Percentiles rank a stretch among this genome's conserved stretches.
Evolutionary conservation across 1,139 yeast genomes (phyloP).

Genomic region (Suhomyces bokatorum): DNA sequence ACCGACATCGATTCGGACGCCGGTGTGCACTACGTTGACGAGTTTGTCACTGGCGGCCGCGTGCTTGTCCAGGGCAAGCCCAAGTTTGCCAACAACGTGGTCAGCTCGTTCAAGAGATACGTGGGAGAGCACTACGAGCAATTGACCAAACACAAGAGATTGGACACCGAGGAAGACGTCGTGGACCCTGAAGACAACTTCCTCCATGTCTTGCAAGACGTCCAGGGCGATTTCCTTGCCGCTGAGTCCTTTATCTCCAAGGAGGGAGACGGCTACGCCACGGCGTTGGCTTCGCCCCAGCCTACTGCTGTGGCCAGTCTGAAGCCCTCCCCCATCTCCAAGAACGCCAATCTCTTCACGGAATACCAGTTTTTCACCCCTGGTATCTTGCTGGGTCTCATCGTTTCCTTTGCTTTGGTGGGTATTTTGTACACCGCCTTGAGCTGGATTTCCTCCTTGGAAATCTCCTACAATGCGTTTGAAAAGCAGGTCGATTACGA

Average conservation of each 20-base stretch:
- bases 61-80: constrained; percentile 37
- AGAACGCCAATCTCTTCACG: constrained; percentile 32
- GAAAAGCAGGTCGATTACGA: constrained; percentile 65
- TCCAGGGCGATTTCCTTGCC: constrained; percentile 34
- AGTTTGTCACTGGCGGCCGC: constrained; percentile 17
- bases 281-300: constrained; percentile 19
- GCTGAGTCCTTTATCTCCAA: constrained; percentile 36
- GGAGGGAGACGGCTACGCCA: constrained; percentile 27
- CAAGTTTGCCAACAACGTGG: constrained; percentile 22
- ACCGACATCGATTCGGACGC: constrained; percentile 28
- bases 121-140: constrained; percentile 24
- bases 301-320: constrained; percentile 7
- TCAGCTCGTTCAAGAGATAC: constrained; percentile 24
- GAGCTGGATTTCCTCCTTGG: constrained; percentile 59
- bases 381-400: constrained; percentile 68
- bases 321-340: constrained; percentile 5
- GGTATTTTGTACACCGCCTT: constrained; percentile 55
- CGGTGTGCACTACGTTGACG: constrained; percentile 18
- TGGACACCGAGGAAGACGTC: constrained; percentile 11
- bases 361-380: constrained; percentile 46
- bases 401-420: constrained; percentile 57
- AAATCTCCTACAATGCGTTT: constrained; percentile 70
- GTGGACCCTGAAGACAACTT: constrained; percentile 13
- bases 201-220: constrained; percentile 28
- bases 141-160: constrained; percentile 7